A percentile compares a stretch with the other conserved stretches of the same genome.
Evolutionary conservation across 2,329 filamentous ascomycete species (phyloP).

Genomic region (Trematosphaeria pertusa): DNA sequence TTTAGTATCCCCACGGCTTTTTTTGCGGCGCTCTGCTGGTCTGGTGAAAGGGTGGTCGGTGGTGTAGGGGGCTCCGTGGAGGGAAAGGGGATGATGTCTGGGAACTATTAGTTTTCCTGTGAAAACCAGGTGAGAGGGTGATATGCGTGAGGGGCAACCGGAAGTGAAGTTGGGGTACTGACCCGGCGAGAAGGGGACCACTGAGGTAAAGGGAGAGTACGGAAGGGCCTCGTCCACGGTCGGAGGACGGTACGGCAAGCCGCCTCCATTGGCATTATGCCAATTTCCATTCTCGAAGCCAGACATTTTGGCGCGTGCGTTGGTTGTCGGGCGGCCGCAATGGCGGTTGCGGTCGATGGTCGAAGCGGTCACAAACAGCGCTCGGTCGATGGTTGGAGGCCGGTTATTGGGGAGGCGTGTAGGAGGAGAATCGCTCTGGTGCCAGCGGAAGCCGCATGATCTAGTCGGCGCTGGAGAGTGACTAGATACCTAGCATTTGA

Average conservation of each 20-base stretch:
- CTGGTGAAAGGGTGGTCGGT: conserved; percentile 42
- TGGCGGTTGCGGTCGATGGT: too few relatives aligned
- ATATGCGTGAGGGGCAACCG: conserved; percentile 6
- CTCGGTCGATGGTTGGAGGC: too few relatives aligned
- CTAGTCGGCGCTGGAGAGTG: too few relatives aligned
- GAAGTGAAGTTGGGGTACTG: conserved; percentile 38
- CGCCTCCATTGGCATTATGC: conserved; percentile 42
- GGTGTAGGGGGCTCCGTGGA: conserved; percentile 49
- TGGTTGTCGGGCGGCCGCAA: too few relatives aligned
- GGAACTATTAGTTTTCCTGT: conserved; percentile 21
- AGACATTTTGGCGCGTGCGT: conserved; percentile 41
- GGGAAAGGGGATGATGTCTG: conserved; percentile 57
- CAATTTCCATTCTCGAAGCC: conserved; percentile 32
- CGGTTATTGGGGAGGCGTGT: too few relatives aligned
- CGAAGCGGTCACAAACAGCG: too few relatives aligned
- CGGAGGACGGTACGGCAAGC: conserved; percentile 49
- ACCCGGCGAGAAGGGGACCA: conserved; percentile 81
- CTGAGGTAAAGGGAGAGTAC: conserved; percentile 82
- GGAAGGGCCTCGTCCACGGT: conserved; percentile 77
- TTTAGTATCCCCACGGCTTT: conserved; percentile 72
- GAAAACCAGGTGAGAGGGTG: conserved; percentile 24
- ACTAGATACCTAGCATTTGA: too few relatives aligned
- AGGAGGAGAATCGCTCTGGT: too few relatives aligned
- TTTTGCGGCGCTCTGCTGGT: conserved; percentile 59
- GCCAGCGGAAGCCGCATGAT: too few relatives aligned